These are phyloP conservation scores for Plasmopara muralis DNA, from an alignment of 352 stramenopile species.

Conservation along the genomic window DNA sequence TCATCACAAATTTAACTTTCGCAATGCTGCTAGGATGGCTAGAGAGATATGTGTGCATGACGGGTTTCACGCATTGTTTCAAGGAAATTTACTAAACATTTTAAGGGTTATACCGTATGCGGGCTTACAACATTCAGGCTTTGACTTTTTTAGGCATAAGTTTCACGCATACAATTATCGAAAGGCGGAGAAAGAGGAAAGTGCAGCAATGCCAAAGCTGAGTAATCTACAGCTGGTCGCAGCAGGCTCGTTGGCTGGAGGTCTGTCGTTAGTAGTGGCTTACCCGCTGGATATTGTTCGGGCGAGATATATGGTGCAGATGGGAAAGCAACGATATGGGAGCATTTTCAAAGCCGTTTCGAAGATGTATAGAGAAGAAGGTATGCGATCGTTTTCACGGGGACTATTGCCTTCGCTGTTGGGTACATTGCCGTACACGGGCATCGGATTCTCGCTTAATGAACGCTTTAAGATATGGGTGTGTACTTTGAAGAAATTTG, in stretches of 20 bases:
- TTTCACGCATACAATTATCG: slow-evolving; percentile 76
- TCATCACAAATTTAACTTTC: slow-evolving; percentile 62
- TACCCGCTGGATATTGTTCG: slow-evolving; percentile 82
- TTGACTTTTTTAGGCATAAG: slow-evolving; percentile 74
- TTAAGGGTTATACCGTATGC: slow-evolving; percentile 73
- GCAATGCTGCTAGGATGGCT: slow-evolving; percentile 53
- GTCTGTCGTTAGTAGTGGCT: slow-evolving; percentile 60
- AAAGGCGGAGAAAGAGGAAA: slow-evolving; percentile 30
- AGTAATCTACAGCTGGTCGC: slow-evolving; percentile 71
- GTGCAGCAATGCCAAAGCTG: slow-evolving; percentile 46
- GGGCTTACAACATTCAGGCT: slow-evolving; percentile 75
- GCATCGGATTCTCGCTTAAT: slow-evolving; percentile 81
- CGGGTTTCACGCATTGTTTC: slow-evolving; percentile 64
- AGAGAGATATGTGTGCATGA: slow-evolving; percentile 65
- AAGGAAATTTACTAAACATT: slow-evolving; percentile 75
- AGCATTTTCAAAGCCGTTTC: slow-evolving; percentile 61
- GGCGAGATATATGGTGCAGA: slow-evolving; percentile 83
- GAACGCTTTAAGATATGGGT: slow-evolving; percentile 78
- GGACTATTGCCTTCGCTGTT: slow-evolving; percentile 73
- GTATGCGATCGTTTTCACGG: slow-evolving; percentile 54
- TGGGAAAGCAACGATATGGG: slow-evolving; percentile 67
- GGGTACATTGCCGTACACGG: slow-evolving; percentile 80
- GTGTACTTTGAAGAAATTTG: slow-evolving; percentile 10
- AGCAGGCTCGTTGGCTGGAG: slow-evolving; percentile 64
- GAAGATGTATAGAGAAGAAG: slow-evolving; percentile 75